Evolutionary conservation across 768 basidiomycete genomes (phyloP).

Genomic region (Tricholoma furcatifolium): DNA sequence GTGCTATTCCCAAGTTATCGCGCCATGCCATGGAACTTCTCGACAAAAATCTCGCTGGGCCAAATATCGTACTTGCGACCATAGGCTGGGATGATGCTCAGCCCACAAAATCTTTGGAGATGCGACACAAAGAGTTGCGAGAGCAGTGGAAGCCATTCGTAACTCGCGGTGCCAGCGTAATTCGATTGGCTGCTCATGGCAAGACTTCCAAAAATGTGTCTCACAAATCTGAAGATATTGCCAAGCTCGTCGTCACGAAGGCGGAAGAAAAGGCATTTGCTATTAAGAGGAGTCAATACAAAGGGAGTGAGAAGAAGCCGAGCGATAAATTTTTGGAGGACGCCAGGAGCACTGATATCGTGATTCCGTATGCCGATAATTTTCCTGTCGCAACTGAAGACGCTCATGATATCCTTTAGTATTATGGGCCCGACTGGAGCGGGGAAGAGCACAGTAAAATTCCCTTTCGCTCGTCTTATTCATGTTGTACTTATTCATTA

Average conservation of each 20-base stretch:
- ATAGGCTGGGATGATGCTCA: constrained; percentile 10
- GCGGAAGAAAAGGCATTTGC: constrained; percentile 2
- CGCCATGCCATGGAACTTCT: constrained; percentile 4
- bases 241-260: constrained; percentile 6
- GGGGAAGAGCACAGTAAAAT: constrained; percentile 8
- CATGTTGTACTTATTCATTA: not conserved
- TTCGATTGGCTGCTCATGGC: constrained; percentile 4
- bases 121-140: constrained; percentile 5
- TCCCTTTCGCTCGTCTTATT: not conserved
- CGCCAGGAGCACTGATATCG: constrained; percentile 1
- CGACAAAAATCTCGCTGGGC: constrained; percentile 6
- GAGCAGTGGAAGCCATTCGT: constrained; percentile 12
- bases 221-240: constrained; percentile 9
- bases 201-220: constrained; percentile 7
- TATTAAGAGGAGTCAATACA: not conserved
- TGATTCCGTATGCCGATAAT: constrained; percentile 1
- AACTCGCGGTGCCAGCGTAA: constrained; percentile 12
- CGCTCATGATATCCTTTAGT: not conserved
- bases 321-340: constrained; percentile 1
- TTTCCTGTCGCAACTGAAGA: not conserved
- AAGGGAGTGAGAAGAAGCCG: constrained; percentile 3
- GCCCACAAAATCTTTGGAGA: not conserved
- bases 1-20: not conserved
- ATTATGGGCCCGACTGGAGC: constrained; percentile 7
- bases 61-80: constrained; percentile 7